A percentile compares a stretch with the other conserved stretches of the same genome.
These are phyloP conservation scores for Neoscytalidium dimidiatum DNA, from an alignment of 2,329 filamentous ascomycete species.

Conservation along the genomic window DNA sequence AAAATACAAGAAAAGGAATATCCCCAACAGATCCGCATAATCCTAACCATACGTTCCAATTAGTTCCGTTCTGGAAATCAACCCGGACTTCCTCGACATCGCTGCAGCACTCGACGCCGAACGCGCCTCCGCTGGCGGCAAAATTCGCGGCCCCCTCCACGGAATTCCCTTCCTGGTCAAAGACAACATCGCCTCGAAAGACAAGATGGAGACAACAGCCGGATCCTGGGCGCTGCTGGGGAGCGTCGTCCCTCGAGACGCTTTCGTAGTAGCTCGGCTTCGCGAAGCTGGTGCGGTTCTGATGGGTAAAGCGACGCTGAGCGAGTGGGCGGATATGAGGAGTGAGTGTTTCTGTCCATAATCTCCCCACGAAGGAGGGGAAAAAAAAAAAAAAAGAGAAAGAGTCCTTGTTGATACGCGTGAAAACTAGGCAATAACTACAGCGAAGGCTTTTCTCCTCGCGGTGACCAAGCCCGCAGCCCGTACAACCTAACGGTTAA, in stretches of 20 bases:
- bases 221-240: slow-evolving; percentile 69
- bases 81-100: slow-evolving; percentile 67
- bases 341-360: slow-evolving; percentile 58
- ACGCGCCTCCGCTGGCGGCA: slow-evolving; percentile 55
- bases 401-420: background rate
- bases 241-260: slow-evolving; percentile 67
- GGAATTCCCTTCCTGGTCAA: slow-evolving; percentile 77
- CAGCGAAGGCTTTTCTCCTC: slow-evolving; percentile 35
- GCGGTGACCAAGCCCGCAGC: slow-evolving; percentile 33
- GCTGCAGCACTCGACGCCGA: slow-evolving; percentile 63
- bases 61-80: slow-evolving; percentile 64
- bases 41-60: too few relatives aligned
- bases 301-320: slow-evolving; percentile 69
- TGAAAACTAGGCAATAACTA: slow-evolving; percentile 31
- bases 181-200: slow-evolving; percentile 58
- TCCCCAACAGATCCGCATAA: too few relatives aligned
- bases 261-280: slow-evolving; percentile 62
- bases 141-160: slow-evolving; percentile 65
- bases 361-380: slow-evolving; percentile 26
- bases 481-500: slow-evolving; percentile 70
- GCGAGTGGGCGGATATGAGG: slow-evolving; percentile 77
- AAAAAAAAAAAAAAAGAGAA: too few relatives aligned
- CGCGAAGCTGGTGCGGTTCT: slow-evolving; percentile 68
- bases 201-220: slow-evolving; percentile 73
- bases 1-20: too few relatives aligned